phyloP scores from a whole-genome alignment of 371 early-diverging fungal species.

The Rhizopus sp. region DNA sequence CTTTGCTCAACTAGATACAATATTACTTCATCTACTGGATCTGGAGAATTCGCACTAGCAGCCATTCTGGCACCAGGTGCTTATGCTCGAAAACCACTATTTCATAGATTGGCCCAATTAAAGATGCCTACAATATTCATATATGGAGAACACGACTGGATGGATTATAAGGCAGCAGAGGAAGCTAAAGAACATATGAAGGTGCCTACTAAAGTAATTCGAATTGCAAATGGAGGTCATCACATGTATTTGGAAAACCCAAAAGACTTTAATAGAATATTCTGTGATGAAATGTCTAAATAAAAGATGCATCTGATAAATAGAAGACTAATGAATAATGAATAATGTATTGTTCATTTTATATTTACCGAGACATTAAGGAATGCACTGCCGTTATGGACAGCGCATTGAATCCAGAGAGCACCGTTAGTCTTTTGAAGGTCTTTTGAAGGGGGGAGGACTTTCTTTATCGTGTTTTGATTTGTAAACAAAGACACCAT shows the following conservation, averaged over 20 bases:
- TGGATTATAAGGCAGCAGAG: slow-evolving; percentile 83
- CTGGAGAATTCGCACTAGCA: slow-evolving; percentile 80
- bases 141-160: slow-evolving; percentile 88
- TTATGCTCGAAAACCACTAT: slow-evolving; percentile 80
- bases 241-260: slow-evolving; percentile 91
- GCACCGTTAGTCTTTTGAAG: no score
- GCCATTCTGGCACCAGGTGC: slow-evolving; percentile 79
- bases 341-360: no score
- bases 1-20: slow-evolving; percentile 59
- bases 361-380: no score
- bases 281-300: slow-evolving; percentile 32
- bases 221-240: slow-evolving; percentile 72
- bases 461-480: no score
- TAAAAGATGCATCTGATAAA: slow-evolving; percentile 1
- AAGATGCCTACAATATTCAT: slow-evolving; percentile 81
- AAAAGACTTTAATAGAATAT: slow-evolving; percentile 63
- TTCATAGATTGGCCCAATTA: slow-evolving; percentile 63
- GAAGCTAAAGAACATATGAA: slow-evolving; percentile 58
- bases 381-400: no score
- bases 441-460: no score
- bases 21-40: slow-evolving; percentile 75
- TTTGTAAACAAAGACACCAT: no score
- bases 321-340: no score
- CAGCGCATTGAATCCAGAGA: no score
- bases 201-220: slow-evolving; percentile 51